Evolutionary conservation across 371 early-diverging fungal genomes (phyloP).

Genomic region (Massospora cicadina): DNA sequence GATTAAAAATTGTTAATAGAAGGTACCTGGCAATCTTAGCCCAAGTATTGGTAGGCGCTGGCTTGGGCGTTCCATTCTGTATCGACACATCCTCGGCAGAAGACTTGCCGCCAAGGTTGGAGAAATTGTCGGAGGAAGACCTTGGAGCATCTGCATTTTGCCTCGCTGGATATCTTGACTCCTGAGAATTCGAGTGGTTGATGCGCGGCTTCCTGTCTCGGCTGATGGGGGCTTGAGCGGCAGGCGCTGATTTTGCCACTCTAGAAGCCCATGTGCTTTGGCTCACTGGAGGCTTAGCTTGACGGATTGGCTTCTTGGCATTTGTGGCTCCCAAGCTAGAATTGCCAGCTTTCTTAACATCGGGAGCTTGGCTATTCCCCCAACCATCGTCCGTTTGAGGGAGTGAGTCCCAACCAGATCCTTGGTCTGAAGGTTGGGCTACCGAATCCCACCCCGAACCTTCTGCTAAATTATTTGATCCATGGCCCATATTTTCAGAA

Average conservation of each 20-base stretch:
- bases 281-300: not conserved
- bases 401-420: not conserved
- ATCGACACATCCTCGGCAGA: not conserved
- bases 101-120: not conserved
- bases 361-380: not conserved
- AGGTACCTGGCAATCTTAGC: slow-evolving; percentile 5
- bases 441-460: not conserved
- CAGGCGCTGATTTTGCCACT: not conserved
- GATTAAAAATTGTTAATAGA: not conserved
- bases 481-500: not conserved
- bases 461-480: not conserved
- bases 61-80: not conserved
- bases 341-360: not conserved
- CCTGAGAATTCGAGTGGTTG: not conserved
- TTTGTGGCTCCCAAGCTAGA: not conserved
- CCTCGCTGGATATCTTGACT: not conserved
- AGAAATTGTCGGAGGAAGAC: not conserved
- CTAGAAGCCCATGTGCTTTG: slow-evolving; percentile 4
- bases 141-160: not conserved
- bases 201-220: not conserved
- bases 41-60: not conserved
- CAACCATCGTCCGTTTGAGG: not conserved
- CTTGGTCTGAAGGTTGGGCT: not conserved
- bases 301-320: not conserved
- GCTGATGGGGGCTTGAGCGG: not conserved